These are phyloP conservation scores for Monascus purpureus DNA, from an alignment of 495 filamentous ascomycete genomes.

Conservation along the genomic window DNA sequence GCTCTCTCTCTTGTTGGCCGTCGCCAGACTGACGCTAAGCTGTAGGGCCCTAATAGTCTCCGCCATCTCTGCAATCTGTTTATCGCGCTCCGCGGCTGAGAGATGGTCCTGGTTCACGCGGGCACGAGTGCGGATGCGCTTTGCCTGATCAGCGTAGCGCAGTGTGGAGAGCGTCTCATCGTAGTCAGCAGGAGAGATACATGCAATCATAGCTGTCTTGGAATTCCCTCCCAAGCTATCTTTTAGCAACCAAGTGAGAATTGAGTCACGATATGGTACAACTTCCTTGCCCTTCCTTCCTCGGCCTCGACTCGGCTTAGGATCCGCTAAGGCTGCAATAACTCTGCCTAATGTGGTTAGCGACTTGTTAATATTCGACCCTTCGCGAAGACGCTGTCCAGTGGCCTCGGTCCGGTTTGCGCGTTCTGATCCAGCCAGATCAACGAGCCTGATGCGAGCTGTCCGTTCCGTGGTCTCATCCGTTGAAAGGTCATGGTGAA, in stretches of 20 bases:
- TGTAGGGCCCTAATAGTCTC: slow-evolving; percentile 81
- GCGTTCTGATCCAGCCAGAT: slow-evolving; percentile 88
- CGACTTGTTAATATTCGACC: slow-evolving; percentile 97
- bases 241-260: slow-evolving; percentile 95
- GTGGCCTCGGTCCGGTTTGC: slow-evolving; percentile 94
- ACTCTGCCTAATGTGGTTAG: slow-evolving; percentile 90
- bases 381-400: slow-evolving; percentile 77
- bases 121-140: slow-evolving; percentile 94
- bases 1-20: slow-evolving; percentile 30
- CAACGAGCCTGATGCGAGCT: slow-evolving; percentile 87
- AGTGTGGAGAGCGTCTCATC: slow-evolving; percentile 94
- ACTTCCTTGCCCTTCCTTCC: slow-evolving; percentile 47
- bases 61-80: slow-evolving; percentile 84
- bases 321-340: slow-evolving; percentile 90
- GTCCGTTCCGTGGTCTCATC: slow-evolving; percentile 92
- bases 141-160: slow-evolving; percentile 95
- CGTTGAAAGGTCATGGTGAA: slow-evolving; percentile 83
- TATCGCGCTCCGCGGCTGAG: slow-evolving; percentile 76
- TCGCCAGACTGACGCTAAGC: slow-evolving; percentile 46
- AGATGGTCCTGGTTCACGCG: slow-evolving; percentile 88
- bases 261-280: slow-evolving; percentile 90
- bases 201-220: slow-evolving; percentile 98
- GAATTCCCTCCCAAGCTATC: slow-evolving; percentile 89
- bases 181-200: slow-evolving; percentile 89
- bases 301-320: slow-evolving; percentile 41